Evolutionary conservation across 192 early-diverging fungal species (phyloP).

Genomic region (Podila clonocystis): DNA sequence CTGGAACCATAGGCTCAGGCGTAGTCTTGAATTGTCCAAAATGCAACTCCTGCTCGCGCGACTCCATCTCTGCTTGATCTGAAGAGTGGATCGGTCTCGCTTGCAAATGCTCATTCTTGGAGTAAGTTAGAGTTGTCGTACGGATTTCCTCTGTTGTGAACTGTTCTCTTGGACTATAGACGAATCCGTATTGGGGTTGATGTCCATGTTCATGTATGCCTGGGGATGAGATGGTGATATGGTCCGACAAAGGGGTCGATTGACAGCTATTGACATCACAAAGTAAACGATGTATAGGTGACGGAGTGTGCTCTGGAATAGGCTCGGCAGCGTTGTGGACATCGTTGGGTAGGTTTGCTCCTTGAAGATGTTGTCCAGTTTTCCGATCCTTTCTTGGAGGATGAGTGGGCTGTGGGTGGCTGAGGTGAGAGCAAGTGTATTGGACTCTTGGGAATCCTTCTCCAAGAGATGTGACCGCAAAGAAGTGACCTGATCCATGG

Average conservation of each 20-base stretch:
- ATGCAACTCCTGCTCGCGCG: neutral
- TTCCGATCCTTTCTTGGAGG: neutral
- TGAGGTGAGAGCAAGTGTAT: conserved; percentile 27
- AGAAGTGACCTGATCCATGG: conserved; percentile 21
- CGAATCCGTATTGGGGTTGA: neutral
- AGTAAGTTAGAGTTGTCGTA: conserved; percentile 16
- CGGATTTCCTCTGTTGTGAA: conserved; percentile 4
- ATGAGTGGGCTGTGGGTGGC: conserved; percentile 4
- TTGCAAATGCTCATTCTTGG: neutral
- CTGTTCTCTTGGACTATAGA: conserved; percentile 26
- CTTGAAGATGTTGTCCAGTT: neutral
- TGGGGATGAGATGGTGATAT: neutral
- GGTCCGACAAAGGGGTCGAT: neutral
- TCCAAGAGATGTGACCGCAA: conserved; percentile 36
- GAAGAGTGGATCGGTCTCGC: conserved; percentile 3
- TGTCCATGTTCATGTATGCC: neutral
- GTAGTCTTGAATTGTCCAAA: neutral
- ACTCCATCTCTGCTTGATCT: neutral
- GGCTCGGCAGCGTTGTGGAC: conserved; percentile 23
- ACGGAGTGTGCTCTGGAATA: conserved; percentile 12
- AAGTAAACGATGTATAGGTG: neutral
- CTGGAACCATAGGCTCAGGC: conserved; percentile 15
- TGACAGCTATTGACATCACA: neutral
- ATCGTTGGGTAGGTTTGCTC: neutral
- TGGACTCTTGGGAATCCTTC: conserved; percentile 29